These are phyloP conservation scores for Leucogyrophana mollusca DNA, from an alignment of 768 basidiomycete genomes.

Conservation along the genomic window DNA sequence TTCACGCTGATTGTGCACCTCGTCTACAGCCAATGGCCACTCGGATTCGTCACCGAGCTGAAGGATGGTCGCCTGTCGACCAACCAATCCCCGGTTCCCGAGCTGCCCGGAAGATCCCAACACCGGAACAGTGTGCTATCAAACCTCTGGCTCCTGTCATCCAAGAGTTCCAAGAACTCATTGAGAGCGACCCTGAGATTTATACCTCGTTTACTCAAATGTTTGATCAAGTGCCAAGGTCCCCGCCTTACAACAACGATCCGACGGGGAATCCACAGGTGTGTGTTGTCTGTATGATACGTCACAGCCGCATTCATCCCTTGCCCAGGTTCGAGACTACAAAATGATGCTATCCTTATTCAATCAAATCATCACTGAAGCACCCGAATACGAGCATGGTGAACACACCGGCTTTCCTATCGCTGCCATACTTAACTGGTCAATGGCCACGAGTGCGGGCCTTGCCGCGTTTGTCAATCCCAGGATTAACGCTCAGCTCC, in stretches of 20 bases:
- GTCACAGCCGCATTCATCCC: no score
- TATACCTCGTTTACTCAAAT: slow-evolving; percentile 34
- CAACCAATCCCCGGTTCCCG: no score
- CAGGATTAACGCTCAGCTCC: slow-evolving; percentile 45
- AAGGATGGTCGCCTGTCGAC: no score
- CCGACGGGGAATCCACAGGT: no score
- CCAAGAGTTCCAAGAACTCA: slow-evolving; percentile 28
- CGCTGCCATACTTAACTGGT: slow-evolving; percentile 27
- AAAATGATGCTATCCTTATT: neutral
- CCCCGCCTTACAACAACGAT: no score
- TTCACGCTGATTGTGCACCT: no score
- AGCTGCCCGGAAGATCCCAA: no score
- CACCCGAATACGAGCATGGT: neutral
- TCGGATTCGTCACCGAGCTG: no score
- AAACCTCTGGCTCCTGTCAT: slow-evolving; percentile 4
- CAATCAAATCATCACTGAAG: slow-evolving; percentile 3
- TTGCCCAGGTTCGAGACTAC: slow-evolving; percentile 3
- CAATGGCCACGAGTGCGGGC: slow-evolving; percentile 35
- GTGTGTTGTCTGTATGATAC: neutral
- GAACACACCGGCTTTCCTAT: neutral
- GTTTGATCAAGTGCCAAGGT: slow-evolving; percentile 22
- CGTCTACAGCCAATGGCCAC: no score
- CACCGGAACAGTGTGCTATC: no score
- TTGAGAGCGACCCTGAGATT: slow-evolving; percentile 24
- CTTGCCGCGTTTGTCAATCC: slow-evolving; percentile 36